These are phyloP conservation scores for Wickerhamiella galacta DNA, from an alignment of 805 yeast genomes.

Conservation along the genomic window DNA sequence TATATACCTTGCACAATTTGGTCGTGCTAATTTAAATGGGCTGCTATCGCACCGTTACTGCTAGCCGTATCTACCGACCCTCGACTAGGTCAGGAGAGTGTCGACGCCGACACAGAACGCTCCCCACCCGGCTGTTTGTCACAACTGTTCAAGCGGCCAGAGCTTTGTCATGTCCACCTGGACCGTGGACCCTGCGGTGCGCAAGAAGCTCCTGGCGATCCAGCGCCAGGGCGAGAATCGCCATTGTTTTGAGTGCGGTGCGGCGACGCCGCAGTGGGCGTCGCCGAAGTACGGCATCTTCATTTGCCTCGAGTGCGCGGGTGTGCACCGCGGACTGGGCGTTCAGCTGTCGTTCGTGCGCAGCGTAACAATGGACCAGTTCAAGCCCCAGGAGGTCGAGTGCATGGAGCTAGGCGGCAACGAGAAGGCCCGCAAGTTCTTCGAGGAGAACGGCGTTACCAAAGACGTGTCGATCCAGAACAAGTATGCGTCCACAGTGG, in stretches of 20 bases:
- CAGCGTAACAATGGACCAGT: constrained; percentile 96
- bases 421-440: constrained; percentile 50
- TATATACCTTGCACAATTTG: too few species aligned
- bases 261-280: constrained; percentile 99
- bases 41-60: too few species aligned
- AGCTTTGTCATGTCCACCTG: too few species aligned
- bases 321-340: constrained; percentile 80
- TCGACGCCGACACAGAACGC: too few species aligned
- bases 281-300: constrained; percentile 95
- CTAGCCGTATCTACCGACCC: too few species aligned
- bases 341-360: constrained; percentile 94
- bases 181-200: constrained; percentile 89
- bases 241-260: constrained; percentile 83
- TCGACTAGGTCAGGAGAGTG: too few species aligned
- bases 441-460: constrained; percentile 57
- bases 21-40: too few species aligned
- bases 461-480: constrained; percentile 42
- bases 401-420: constrained; percentile 95
- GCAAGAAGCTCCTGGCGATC: constrained; percentile 43
- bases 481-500: constrained; percentile 78
- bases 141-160: too few species aligned
- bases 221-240: constrained; percentile 75
- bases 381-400: constrained; percentile 77
- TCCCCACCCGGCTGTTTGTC: too few species aligned
- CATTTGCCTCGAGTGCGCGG: constrained; percentile 96